phyloP scores from a whole-genome alignment of 257 asterid species.

The Marsdenia floribunda region DNA sequence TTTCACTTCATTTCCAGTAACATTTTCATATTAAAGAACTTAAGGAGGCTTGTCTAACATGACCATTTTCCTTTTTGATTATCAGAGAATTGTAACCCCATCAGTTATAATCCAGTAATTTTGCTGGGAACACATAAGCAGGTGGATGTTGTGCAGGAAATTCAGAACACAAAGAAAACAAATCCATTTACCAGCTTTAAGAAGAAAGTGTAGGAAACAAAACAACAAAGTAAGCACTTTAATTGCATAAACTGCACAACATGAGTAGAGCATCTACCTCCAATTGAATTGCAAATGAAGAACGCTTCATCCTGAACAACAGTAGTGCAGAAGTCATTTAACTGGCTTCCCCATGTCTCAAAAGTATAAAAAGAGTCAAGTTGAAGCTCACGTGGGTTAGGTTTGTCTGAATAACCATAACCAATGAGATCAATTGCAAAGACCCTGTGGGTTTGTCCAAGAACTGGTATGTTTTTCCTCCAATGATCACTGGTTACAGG shows the following conservation, averaged over 20 bases:
- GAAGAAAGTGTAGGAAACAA: neutral
- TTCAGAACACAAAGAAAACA: neutral
- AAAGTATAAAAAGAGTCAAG: constrained; percentile 60
- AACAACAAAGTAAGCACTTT: neutral
- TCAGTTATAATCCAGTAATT: neutral
- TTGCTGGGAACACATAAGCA: neutral
- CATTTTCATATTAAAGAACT: neutral
- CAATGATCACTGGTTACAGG: constrained; percentile 70
- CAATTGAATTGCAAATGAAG: constrained; percentile 90
- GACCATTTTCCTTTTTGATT: too few species aligned
- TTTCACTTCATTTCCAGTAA: neutral
- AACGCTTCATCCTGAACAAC: constrained; percentile 64
- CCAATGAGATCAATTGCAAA: constrained; percentile 95
- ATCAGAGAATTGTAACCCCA: neutral
- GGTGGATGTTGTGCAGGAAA: neutral
- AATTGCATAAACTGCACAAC: neutral
- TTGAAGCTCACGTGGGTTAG: constrained; percentile 61
- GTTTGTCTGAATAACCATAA: constrained; percentile 96
- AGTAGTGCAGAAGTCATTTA: constrained; percentile 79
- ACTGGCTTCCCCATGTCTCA: constrained; percentile 93
- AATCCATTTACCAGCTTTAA: neutral
- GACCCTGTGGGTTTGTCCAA: constrained; percentile 74
- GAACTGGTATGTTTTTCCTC: constrained; percentile 88
- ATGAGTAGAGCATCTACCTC: constrained; percentile 46
- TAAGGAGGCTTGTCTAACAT: neutral